Evolutionary conservation across 768 basidiomycete genomes (phyloP).

Genomic region (Psilocybe tampanensis): DNA sequence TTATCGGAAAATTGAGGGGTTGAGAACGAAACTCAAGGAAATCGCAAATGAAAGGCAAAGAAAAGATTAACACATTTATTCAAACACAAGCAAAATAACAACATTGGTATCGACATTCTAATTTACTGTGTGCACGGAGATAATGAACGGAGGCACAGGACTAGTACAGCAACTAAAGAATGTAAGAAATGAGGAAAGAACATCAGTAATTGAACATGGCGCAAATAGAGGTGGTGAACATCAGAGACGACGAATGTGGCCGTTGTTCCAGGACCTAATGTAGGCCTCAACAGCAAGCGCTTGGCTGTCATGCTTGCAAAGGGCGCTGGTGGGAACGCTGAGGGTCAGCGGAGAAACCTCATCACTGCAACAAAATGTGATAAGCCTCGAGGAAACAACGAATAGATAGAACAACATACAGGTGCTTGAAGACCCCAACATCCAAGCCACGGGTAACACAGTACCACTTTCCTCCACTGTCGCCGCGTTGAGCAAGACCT

Average conservation of each 20-base stretch:
- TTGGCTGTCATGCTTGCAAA: neutral
- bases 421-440: neutral
- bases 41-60: too few relatives aligned
- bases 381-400: neutral
- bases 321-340: neutral
- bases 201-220: too few relatives aligned
- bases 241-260: neutral
- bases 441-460: neutral
- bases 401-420: neutral
- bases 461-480: neutral
- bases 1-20: too few relatives aligned
- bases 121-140: too few relatives aligned
- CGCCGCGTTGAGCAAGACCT: neutral
- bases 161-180: too few relatives aligned
- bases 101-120: too few relatives aligned
- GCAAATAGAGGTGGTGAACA: too few relatives aligned
- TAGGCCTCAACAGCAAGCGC: neutral
- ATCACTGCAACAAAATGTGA: neutral
- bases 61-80: too few relatives aligned
- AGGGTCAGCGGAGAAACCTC: neutral
- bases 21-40: too few relatives aligned
- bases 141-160: too few relatives aligned
- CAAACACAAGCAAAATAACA: too few relatives aligned
- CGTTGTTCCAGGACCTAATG: neutral
- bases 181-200: too few relatives aligned